Base-by-base conservation (phyloP, 805 yeast genomes). In the Candida ulmi region DNA sequence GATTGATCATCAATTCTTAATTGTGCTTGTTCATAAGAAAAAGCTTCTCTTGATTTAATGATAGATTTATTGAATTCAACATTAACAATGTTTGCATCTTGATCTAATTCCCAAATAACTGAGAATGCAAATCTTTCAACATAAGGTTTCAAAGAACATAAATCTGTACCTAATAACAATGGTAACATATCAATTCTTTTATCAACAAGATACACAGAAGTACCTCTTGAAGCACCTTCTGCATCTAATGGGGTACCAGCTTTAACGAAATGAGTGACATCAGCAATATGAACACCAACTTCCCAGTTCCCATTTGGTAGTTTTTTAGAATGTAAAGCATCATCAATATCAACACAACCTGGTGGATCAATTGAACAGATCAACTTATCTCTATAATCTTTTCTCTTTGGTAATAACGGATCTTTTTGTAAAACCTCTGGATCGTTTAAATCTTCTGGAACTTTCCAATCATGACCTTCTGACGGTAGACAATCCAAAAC, bases 181-280 rank as follows among this genome's bases (percentile, higher is more conserved):
- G 99, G 99, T 47, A 93, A 71, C 99, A 93, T 93, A 72, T 93
- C 99, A 52, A 93, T 93, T 73, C 99, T 85, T 63, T 93, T 91
- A 60, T 93, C 99, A 12, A 93, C 99, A 41, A 93, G 70, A 63
- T 93, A 93, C 3, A 93, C 97, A 5, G 99, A 90, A 0, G 99
- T 93, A 54, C 97, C 98, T 64, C 99, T 78, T 1, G 95, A 74
- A 0, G 98, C 95, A 62, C 97, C 99, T 65, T 93, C 99, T 33
- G 78, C 83, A 59, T 93, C 99, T 43, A 93, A 70, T 0, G 98
- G 81, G 3, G 96, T 88, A 46, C 81, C 83, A 0, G 99, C 83
- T 62, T 88, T 88, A 34, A 93, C 99, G 57, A 93, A 93, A 65
- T 93, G 95, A 1, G 98, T 87, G 24, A 93, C 99, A 65, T 93